Evolutionary conservation across 2,329 filamentous ascomycete species (phyloP).

Genomic region (Aspergillus brasiliensis): DNA sequence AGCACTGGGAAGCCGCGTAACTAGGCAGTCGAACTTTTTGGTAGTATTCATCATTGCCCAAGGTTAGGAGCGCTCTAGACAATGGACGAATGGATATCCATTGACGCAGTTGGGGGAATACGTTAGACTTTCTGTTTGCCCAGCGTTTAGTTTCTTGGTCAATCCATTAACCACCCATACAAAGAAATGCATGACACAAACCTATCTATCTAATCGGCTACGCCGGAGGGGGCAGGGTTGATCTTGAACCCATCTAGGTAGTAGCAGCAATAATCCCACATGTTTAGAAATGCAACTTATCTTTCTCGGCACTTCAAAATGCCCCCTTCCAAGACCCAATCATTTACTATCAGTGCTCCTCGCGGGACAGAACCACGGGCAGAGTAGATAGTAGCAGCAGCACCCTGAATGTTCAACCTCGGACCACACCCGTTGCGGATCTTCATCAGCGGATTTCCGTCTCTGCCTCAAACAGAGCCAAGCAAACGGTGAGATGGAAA

Average conservation of each 20-base stretch:
- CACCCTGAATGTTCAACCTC: too few species aligned
- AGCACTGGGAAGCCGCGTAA: conserved; percentile 5
- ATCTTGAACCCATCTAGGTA: too few species aligned
- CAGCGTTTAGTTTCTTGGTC: background rate
- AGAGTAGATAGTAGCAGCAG: too few species aligned
- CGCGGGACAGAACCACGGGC: too few species aligned
- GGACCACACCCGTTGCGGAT: background rate
- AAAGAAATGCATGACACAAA: too few species aligned
- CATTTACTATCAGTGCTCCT: too few species aligned
- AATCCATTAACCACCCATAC: too few species aligned
- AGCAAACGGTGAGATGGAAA: conserved; percentile 5
- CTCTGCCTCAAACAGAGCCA: conserved; percentile 6
- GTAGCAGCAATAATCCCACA: too few species aligned
- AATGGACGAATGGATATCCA: background rate
- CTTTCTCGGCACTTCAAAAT: too few species aligned
- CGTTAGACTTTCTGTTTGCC: background rate
- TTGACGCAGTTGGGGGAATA: background rate
- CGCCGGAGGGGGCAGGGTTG: background rate
- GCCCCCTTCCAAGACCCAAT: too few species aligned
- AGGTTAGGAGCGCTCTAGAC: background rate
- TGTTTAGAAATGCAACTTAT: too few species aligned
- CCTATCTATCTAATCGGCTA: background rate
- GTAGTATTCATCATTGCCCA: background rate
- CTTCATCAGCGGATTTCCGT: background rate
- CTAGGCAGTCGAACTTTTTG: background rate